A percentile compares a stretch with the other conserved stretches of the same genome.
These are phyloP conservation scores for Logfia minima DNA, from an alignment of 129 eudicot genomes.

Conservation along the genomic window DNA sequence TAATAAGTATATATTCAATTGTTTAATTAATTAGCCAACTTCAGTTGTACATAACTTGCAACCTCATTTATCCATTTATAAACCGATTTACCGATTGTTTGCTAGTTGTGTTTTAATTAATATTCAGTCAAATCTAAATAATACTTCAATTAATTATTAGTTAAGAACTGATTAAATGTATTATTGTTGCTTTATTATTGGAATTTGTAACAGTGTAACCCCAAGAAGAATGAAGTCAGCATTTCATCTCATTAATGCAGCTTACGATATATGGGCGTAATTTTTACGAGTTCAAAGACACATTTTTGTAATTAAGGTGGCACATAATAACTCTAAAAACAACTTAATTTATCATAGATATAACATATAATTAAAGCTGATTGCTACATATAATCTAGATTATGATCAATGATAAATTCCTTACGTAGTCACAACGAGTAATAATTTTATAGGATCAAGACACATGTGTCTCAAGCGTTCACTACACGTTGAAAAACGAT, in stretches of 20 bases:
- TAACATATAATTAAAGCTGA: no score
- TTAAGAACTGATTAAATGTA: not conserved
- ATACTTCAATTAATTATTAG: not conserved
- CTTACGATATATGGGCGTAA: not conserved
- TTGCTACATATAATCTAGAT: no score
- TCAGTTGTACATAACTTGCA: not conserved
- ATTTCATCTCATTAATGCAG: slow-evolving; percentile 3
- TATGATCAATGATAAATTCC: no score
- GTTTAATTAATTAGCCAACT: no score
- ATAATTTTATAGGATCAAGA: no score
- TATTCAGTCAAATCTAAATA: not conserved
- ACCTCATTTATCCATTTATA: not conserved
- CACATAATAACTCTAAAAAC: not conserved
- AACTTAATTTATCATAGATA: not conserved
- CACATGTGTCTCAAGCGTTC: no score
- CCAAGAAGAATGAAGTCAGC: slow-evolving; percentile 10
- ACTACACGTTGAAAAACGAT: no score
- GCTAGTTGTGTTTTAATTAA: slow-evolving; percentile 12
- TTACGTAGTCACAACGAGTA: no score
- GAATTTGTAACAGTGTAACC: not conserved
- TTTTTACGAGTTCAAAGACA: not conserved
- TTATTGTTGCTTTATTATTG: slow-evolving; percentile 18
- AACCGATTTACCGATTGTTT: slow-evolving; percentile 8
- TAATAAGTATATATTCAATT: no score
- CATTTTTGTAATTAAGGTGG: no score